phyloP scores from a whole-genome alignment of 192 early-diverging fungal species.

The Powellomyces hirtus region DNA sequence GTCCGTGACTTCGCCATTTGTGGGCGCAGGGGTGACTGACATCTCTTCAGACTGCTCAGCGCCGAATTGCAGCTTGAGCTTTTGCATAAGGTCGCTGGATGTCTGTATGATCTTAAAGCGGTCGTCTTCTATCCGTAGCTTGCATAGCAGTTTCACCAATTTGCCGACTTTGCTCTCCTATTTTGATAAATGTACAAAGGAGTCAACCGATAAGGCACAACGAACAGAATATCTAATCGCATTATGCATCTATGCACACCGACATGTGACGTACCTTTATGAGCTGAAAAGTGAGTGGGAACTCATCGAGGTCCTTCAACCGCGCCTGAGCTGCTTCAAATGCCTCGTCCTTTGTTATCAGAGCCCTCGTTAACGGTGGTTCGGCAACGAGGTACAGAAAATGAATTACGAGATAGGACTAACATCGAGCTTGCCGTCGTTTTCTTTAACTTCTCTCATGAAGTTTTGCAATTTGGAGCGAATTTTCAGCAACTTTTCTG shows the following conservation, averaged over 20 bases:
- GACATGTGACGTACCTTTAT: not conserved
- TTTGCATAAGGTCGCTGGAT: not conserved
- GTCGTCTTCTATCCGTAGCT: not conserved
- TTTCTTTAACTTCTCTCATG: not conserved
- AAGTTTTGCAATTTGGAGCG: not conserved
- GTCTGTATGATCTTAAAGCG: not conserved
- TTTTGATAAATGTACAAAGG: too few species aligned
- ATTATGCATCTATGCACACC: not conserved
- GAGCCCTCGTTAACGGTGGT: too few species aligned
- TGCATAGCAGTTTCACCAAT: not conserved
- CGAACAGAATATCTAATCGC: too few species aligned
- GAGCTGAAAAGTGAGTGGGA: not conserved
- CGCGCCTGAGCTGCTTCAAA: not conserved
- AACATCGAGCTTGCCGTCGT: not conserved
- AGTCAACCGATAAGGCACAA: too few species aligned
- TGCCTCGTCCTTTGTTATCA: not conserved
- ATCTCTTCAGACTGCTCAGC: too few species aligned
- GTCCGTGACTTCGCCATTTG: too few species aligned
- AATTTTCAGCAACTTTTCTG: not conserved
- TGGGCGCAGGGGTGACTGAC: too few species aligned
- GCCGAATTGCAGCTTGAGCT: too few species aligned
- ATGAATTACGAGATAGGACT: too few species aligned
- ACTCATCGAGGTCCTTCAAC: not conserved
- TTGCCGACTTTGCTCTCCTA: slow-evolving; percentile 4
- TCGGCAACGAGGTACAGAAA: too few species aligned